phyloP scores from a whole-genome alignment of 768 basidiomycete genomes.

The Agrocybe chaxingu region DNA sequence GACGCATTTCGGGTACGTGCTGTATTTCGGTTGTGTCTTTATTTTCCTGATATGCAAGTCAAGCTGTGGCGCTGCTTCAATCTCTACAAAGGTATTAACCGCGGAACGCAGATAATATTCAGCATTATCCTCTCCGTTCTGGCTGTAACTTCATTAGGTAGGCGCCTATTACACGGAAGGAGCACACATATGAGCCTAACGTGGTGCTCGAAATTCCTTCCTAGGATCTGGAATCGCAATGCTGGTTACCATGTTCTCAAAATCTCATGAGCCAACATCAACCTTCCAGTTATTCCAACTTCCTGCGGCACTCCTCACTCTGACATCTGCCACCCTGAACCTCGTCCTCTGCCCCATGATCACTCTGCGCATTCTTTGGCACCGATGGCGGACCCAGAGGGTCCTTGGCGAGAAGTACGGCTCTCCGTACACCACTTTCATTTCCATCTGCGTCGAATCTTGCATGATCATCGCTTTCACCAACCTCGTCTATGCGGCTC shows the following conservation, averaged over 20 bases:
- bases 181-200: neutral
- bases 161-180: slow-evolving; percentile 3
- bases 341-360: slow-evolving; percentile 7
- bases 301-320: neutral
- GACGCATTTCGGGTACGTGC: slow-evolving; percentile 15
- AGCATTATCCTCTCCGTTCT: neutral
- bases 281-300: neutral
- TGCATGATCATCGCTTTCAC: slow-evolving; percentile 10
- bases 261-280: neutral
- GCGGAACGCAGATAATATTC: neutral
- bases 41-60: neutral
- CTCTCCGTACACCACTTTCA: slow-evolving; percentile 7
- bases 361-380: slow-evolving; percentile 5
- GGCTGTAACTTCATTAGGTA: slow-evolving; percentile 4
- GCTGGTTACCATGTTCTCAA: neutral
- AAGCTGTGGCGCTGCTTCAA: slow-evolving; percentile 15
- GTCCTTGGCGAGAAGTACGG: slow-evolving; percentile 1
- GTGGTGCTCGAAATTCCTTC: slow-evolving; percentile 6
- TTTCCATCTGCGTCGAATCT: slow-evolving; percentile 14
- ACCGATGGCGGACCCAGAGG: slow-evolving; percentile 6
- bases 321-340: slow-evolving; percentile 10
- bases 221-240: neutral
- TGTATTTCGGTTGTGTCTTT: neutral
- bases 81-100: slow-evolving; percentile 6
- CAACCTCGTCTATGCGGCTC: slow-evolving; percentile 1